Conservation (phyloP, 805 yeast genomes). For the Ogataea trehalophila region DNA sequence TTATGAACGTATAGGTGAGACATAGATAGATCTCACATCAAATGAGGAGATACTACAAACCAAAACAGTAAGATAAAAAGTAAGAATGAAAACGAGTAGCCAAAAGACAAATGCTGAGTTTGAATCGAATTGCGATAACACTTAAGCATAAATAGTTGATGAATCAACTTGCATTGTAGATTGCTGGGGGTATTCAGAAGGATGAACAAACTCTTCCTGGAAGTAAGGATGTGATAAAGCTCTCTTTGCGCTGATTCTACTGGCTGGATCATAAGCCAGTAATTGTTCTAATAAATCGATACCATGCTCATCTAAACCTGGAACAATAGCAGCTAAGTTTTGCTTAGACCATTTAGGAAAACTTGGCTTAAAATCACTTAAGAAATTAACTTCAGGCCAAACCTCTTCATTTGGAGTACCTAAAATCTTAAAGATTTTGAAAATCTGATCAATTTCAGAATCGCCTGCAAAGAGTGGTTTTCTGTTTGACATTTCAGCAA, state of each 20-base stretch:
- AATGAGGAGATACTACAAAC: too few relatives aligned
- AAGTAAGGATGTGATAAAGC: constrained; percentile 89
- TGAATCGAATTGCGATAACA: background rate
- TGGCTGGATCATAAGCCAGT: constrained; percentile 88
- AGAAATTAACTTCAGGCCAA: constrained; percentile 90
- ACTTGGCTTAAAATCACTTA: constrained; percentile 91
- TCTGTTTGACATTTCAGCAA: constrained; percentile 96
- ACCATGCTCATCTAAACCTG: constrained; percentile 78
- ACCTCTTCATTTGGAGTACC: constrained; percentile 92
- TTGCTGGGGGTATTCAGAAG: constrained; percentile 29
- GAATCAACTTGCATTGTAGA: constrained; percentile 34
- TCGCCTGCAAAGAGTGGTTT: constrained; percentile 96
- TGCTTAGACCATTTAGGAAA: constrained; percentile 87
- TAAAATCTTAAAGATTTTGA: constrained; percentile 83
- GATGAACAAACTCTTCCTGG: constrained; percentile 40
- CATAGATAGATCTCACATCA: too few relatives aligned
- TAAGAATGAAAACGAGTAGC: background rate
- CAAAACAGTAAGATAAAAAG: background rate
- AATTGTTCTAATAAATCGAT: constrained; percentile 75
- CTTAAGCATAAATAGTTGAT: constrained; percentile 28
- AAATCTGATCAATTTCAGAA: constrained; percentile 95
- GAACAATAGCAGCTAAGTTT: constrained; percentile 65
- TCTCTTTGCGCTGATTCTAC: constrained; percentile 89
- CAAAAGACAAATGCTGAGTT: background rate
- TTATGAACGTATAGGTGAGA: too few relatives aligned